Base-by-base conservation (phyloP, 495 filamentous ascomycete species). In the Penicillium ochrochloron region DNA sequence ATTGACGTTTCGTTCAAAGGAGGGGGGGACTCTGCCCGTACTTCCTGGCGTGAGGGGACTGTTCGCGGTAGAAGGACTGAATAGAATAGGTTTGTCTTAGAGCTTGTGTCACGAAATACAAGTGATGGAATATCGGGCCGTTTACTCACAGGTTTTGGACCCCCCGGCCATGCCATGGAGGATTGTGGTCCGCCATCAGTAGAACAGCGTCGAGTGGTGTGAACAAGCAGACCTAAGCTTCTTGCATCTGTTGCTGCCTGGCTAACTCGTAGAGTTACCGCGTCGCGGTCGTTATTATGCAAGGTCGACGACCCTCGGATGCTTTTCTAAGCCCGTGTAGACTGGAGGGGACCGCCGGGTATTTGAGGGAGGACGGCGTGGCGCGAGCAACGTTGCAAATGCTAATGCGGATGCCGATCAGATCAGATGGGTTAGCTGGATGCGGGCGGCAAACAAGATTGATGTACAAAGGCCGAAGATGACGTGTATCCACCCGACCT, bases 1-100 rank as follows among this genome's bases (percentile, higher is more conserved):
- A 76, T 91, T 93, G 31, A 97, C 89, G 73, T 98, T 97, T 14
- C 93, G 84, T 70, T 83, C 86, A 75, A 87, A 92, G 48, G 85
- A 85, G 19, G 85, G 72, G 34, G 88, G 82, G 72, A 81, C 69
- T 58, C 69, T 67, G 48, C 71, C 57, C 41, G 70, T 65, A 46
- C 60, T 66, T 33, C 56, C 60, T 31, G 78, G 73, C 0, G 77
- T 73, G 25, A 75, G 58, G n/a, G 76, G 76, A 59, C 72, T 79
- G 52, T 65, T 68, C 39, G 67, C 57, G 62, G 61, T 71, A 27
- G 65, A 70, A n/a, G 70, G 60, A 51, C 57, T 69, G 44, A 56
- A 56, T 31, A n/a, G 15, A 17, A 54, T 54, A 37, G 12, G 29
- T 35, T 35, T 62, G 59, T 62, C 59, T 69, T 37, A 71, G 69